phyloP scores from a whole-genome alignment of 2,329 filamentous ascomycete genomes.

The Paraphaeosphaeria minitans region DNA sequence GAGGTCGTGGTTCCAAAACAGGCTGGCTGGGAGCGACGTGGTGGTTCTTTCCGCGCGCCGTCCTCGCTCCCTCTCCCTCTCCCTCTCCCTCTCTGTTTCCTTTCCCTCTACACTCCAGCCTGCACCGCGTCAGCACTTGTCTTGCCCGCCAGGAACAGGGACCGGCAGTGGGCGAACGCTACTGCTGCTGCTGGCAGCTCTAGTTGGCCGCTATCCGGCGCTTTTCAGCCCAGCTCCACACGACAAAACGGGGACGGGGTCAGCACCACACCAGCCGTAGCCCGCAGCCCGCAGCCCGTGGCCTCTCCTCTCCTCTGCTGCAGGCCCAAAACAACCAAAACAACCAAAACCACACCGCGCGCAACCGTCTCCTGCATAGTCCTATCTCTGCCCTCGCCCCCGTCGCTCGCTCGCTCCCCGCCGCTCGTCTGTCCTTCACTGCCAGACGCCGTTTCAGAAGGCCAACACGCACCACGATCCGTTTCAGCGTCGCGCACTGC shows the following conservation, averaged over 20 bases:
- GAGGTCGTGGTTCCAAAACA: constrained; percentile 1
- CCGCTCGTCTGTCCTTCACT: not conserved
- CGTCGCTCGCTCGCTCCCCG: constrained; percentile 1
- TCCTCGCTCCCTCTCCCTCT: not conserved
- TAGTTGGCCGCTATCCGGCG: not conserved
- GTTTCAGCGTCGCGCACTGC: constrained; percentile 9
- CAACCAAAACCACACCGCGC: too few species aligned
- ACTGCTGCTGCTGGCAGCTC: not conserved
- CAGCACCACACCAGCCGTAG: constrained; percentile 7
- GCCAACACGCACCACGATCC: not conserved
- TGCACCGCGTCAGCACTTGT: not conserved
- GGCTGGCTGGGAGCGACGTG: constrained; percentile 1
- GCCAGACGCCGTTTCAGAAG: constrained; percentile 5
- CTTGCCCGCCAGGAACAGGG: constrained; percentile 2
- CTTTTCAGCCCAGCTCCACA: constrained; percentile 5
- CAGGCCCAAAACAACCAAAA: not conserved
- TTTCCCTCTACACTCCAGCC: not conserved
- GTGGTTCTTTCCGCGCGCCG: not conserved
- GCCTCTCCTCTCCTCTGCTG: not conserved
- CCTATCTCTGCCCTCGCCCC: not conserved
- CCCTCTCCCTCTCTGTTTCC: not conserved
- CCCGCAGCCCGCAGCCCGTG: too few species aligned
- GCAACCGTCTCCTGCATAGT: not conserved
- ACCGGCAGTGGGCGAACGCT: constrained; percentile 1
- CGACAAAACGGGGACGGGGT: constrained; percentile 1